A percentile compares a stretch with the other conserved stretches of the same genome.
Conservation (phyloP, 2,329 filamentous ascomycete species). For the Diaporthe destruens region DNA sequence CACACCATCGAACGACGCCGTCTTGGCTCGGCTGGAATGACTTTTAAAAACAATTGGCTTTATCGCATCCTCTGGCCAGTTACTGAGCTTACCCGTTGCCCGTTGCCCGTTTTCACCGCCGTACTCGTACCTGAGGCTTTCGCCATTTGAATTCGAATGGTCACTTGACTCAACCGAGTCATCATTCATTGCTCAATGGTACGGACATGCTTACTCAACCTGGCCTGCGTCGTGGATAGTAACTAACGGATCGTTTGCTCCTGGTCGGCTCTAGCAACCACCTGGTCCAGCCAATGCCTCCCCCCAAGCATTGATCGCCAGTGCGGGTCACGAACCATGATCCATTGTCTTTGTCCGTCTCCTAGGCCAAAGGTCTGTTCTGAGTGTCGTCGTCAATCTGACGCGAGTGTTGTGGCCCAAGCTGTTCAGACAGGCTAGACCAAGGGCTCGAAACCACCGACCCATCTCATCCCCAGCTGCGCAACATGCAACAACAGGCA, state of each 20-base stretch:
- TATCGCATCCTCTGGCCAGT: background rate
- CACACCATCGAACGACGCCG: background rate
- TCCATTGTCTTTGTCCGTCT: background rate
- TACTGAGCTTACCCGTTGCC: background rate
- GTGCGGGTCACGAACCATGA: background rate
- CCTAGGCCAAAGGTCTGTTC: background rate
- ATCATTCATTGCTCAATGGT: conserved; percentile 14
- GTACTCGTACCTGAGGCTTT: background rate
- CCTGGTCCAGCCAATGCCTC: background rate
- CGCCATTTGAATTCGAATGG: background rate
- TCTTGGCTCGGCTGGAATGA: background rate
- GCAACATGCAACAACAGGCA: background rate
- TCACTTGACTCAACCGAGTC: conserved; percentile 5
- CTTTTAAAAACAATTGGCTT: background rate
- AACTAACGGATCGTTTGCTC: background rate
- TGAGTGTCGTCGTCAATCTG: conserved; percentile 6
- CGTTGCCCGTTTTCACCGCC: no score
- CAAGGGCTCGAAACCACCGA: conserved; percentile 13
- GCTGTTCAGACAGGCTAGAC: background rate
- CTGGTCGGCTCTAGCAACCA: background rate
- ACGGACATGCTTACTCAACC: no score
- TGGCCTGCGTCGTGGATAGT: no score
- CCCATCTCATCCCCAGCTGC: background rate
- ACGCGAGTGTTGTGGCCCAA: background rate
- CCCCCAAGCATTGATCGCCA: conserved; percentile 21